Conservation (phyloP, 805 yeast genomes). For the Jamesozyma hellenica region DNA sequence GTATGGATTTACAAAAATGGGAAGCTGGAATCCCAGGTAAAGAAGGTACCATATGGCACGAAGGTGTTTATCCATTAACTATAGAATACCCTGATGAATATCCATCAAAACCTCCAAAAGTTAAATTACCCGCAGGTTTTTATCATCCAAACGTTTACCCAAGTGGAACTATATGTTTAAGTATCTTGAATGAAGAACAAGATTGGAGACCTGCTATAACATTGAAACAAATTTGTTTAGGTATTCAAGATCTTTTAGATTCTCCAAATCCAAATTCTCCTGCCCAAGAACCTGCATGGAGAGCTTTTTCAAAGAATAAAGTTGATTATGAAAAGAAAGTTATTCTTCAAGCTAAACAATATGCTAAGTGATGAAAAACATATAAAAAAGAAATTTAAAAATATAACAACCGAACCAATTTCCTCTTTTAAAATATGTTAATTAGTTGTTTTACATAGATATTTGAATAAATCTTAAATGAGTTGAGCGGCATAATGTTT, state of each 20-base stretch:
- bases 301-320: constrained; percentile 64
- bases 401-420: too few species aligned
- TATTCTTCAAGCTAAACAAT: constrained; percentile 67
- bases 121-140: constrained; percentile 78
- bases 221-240: constrained; percentile 76
- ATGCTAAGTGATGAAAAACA: constrained; percentile 34
- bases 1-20: constrained; percentile 80
- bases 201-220: constrained; percentile 98
- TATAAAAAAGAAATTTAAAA: too few species aligned
- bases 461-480: too few species aligned
- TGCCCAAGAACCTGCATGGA: constrained; percentile 96
- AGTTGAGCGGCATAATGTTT: too few species aligned
- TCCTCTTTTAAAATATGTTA: too few species aligned
- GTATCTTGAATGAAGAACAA: constrained; percentile 86
- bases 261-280: constrained; percentile 93
- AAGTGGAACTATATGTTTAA: constrained; percentile 89
- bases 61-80: constrained; percentile 79
- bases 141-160: constrained; percentile 98
- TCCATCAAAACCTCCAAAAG: constrained; percentile 95
- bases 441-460: too few species aligned
- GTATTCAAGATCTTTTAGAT: constrained; percentile 83
- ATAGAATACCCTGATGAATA: constrained; percentile 81
- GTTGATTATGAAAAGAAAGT: constrained; percentile 67
- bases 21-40: constrained; percentile 95
- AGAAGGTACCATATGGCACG: constrained; percentile 75